Percentiles rank a stretch among this genome's conserved stretches.
Evolutionary conservation across 345 rosid genomes (phyloP).

Genomic region (Moricandia arvensis): DNA sequence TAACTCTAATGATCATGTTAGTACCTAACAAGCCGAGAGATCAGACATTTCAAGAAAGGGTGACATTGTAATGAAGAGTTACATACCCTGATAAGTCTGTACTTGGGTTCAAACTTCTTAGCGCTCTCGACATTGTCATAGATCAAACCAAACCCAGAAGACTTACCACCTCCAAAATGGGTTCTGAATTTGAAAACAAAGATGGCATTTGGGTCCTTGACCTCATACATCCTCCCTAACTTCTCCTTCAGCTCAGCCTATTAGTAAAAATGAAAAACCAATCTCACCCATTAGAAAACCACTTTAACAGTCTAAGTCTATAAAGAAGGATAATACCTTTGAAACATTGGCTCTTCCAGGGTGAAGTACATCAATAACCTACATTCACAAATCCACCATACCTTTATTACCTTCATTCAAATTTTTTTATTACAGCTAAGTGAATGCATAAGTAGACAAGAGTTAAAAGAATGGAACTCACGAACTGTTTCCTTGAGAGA

Average conservation of each 20-base stretch:
- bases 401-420: background rate
- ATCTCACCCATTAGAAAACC: background rate
- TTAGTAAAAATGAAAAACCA: background rate
- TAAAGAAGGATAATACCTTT: slow-evolving; percentile 48
- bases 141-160: slow-evolving; percentile 95
- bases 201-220: slow-evolving; percentile 83
- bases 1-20: background rate
- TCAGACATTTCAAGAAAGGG: background rate
- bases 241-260: slow-evolving; percentile 92
- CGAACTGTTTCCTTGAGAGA: slow-evolving; percentile 97
- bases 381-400: slow-evolving; percentile 1
- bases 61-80: background rate
- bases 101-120: slow-evolving; percentile 93
- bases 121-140: slow-evolving; percentile 91
- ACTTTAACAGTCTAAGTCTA: background rate
- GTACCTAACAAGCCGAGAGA: background rate
- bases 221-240: slow-evolving; percentile 78
- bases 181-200: slow-evolving; percentile 97
- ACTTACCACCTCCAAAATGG: slow-evolving; percentile 98
- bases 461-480: slow-evolving; percentile 36
- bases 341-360: slow-evolving; percentile 94
- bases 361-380: slow-evolving; percentile 96
- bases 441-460: background rate
- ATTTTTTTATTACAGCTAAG: background rate
- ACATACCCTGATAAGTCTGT: slow-evolving; percentile 92